phyloP scores from a whole-genome alignment of 2,329 filamentous ascomycete species.

The Phaeoacremonium minimum region DNA sequence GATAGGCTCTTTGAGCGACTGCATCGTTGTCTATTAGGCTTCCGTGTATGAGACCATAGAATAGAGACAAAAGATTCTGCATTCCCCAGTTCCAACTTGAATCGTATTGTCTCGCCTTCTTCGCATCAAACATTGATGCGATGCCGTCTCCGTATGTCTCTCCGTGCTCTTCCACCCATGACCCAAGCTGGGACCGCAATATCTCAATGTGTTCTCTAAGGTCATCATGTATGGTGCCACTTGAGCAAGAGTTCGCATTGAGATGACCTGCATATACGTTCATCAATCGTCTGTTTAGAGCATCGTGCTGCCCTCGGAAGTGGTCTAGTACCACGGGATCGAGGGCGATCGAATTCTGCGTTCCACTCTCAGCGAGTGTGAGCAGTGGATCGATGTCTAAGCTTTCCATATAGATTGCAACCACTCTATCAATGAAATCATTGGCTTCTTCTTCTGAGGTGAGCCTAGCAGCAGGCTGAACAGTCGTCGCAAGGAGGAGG shows the following conservation, averaged over 20 bases:
- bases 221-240: constrained; percentile 85
- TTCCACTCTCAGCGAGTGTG: too few relatives aligned
- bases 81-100: constrained; percentile 99
- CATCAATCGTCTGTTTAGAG: constrained; percentile 96
- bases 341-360: constrained; percentile 67
- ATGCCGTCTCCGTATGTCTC: constrained; percentile 95
- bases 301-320: constrained; percentile 91
- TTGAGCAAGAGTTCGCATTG: constrained; percentile 94
- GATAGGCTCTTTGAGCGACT: constrained; percentile 97
- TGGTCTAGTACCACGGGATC: constrained; percentile 95
- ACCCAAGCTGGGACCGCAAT: constrained; percentile 86
- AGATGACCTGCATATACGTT: constrained; percentile 93
- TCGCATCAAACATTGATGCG: constrained; percentile 84
- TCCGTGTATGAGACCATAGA: constrained; percentile 98
- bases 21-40: constrained; percentile 91
- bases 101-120: constrained; percentile 95
- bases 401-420: not conserved
- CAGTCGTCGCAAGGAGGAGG: not conserved
- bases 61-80: constrained; percentile 96
- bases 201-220: constrained; percentile 83
- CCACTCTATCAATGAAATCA: not conserved
- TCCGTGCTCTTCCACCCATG: constrained; percentile 93
- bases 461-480: not conserved
- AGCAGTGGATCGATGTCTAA: not conserved
- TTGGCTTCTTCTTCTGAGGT: not conserved